Conservation (phyloP, 2,329 filamentous ascomycete genomes). For the Talaromyces sp. region DNA sequence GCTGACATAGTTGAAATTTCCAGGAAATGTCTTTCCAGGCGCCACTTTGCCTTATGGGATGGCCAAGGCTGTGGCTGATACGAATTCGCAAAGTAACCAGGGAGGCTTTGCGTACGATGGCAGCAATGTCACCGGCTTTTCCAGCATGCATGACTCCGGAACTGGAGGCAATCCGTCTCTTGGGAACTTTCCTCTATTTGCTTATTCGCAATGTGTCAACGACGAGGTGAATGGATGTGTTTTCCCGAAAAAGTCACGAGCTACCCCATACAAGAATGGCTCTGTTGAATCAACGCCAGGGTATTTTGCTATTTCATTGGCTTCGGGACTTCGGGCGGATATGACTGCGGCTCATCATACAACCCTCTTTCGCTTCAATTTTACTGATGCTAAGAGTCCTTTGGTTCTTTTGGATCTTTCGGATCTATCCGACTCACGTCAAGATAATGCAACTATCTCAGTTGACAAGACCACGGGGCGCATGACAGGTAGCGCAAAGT, state of each 20-base stretch:
- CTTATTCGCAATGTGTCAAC: slow-evolving; percentile 62
- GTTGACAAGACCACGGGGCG: slow-evolving; percentile 61
- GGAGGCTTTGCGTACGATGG: slow-evolving; percentile 59
- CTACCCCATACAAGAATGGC: slow-evolving; percentile 50
- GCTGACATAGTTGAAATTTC: background rate
- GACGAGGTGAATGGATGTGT: slow-evolving; percentile 65
- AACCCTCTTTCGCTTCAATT: slow-evolving; percentile 67
- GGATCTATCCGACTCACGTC: slow-evolving; percentile 64
- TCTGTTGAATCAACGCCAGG: slow-evolving; percentile 65
- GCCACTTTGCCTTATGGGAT: slow-evolving; percentile 59
- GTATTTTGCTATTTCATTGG: slow-evolving; percentile 64
- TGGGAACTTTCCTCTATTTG: slow-evolving; percentile 73
- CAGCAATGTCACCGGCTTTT: slow-evolving; percentile 55
- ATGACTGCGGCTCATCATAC: slow-evolving; percentile 68
- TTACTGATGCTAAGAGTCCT: slow-evolving; percentile 55
- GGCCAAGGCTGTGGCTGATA: slow-evolving; percentile 60
- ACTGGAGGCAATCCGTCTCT: slow-evolving; percentile 62
- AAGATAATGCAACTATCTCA: slow-evolving; percentile 61
- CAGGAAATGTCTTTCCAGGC: slow-evolving; percentile 60
- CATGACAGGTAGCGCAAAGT: slow-evolving; percentile 64
- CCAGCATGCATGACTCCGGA: slow-evolving; percentile 54
- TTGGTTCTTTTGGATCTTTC: slow-evolving; percentile 66
- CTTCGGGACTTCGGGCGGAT: slow-evolving; percentile 61
- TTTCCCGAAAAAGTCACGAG: slow-evolving; percentile 59
- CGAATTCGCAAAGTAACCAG: slow-evolving; percentile 54